These are phyloP conservation scores for Xerocomellus chrysenteron DNA, from an alignment of 768 basidiomycete genomes.

Conservation along the genomic window DNA sequence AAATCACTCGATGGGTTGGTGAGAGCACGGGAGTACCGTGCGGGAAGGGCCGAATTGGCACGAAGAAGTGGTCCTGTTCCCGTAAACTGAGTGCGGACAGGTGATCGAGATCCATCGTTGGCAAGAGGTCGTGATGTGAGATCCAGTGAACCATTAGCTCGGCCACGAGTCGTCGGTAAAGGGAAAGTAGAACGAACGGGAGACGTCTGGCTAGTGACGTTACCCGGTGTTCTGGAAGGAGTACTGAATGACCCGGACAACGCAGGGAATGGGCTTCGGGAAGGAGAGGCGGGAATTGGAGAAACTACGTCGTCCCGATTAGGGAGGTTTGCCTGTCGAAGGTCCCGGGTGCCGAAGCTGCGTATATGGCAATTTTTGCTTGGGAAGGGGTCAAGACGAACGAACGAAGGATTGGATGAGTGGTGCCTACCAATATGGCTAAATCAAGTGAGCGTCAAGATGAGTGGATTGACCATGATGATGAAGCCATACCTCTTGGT, in stretches of 20 bases:
- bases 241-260: conserved; percentile 7
- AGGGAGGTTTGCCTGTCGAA: conserved; percentile 70
- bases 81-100: conserved; percentile 28
- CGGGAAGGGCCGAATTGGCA: conserved; percentile 43
- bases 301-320: conserved; percentile 40
- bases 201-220: conserved; percentile 24
- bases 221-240: conserved; percentile 16
- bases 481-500: conserved; percentile 59
- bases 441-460: not conserved
- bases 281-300: conserved; percentile 33
- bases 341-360: conserved; percentile 74
- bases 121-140: conserved; percentile 16
- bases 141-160: conserved; percentile 26
- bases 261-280: conserved; percentile 21
- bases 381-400: conserved; percentile 4
- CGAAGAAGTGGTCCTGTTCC: conserved; percentile 36
- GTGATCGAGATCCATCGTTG: conserved; percentile 25
- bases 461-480: not conserved
- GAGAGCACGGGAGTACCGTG: conserved; percentile 31
- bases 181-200: conserved; percentile 35
- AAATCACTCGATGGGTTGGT: conserved; percentile 13
- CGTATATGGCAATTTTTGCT: conserved; percentile 84
- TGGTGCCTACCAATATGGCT: conserved; percentile 46
- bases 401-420: not conserved
- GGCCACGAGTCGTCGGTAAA: conserved; percentile 27